Base-by-base conservation (phyloP, 176 grass and related monocot species). In the Raddia distichophylla region DNA sequence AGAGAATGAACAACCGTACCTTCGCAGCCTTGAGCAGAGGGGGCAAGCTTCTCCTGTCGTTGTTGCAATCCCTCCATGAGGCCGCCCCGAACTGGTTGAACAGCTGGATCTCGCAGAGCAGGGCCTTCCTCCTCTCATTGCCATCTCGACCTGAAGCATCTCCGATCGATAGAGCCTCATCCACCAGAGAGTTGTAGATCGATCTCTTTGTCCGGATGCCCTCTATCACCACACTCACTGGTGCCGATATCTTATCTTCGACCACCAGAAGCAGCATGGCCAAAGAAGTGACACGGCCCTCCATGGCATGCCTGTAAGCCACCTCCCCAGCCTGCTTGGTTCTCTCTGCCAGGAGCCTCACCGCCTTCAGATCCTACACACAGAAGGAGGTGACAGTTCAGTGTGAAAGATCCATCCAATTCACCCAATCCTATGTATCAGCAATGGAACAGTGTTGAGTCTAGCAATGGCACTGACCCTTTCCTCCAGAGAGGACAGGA, bases 81-180 rank as follows among this genome's bases (percentile, higher is more conserved):
- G 71, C 76, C 8, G 83, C 84, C 27, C 90, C 86, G 58, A 89
- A 86, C 62, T 89, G 74, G 79, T 86, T 88, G 9, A 89, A 75
- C 4, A 92, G 90, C 70, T 92, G 86, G 75, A 92, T 89, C 86
- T 86, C 86, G 2, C 79, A 83, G 5, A 92, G 79, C 69, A 89
- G 60, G 46, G 83, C 79, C 45, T 89, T 83, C 53, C 86, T 89
- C 79, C 69, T 86, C 44, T 89, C 90, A 71, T 71, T 69, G 10
- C 77, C 40, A 3, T 91, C 89, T 27, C 64, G 71, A 65, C 40
- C 50, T n/a, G 75, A 55, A 46, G 49, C 42, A 73, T 89, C 79
- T 51, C 86, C 83, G n/a, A 86, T 69, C 6, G 86, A 85, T 19
- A 92, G 65, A 67, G 84, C 90, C 79, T 92, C 83, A 52, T 86